Percentiles rank a stretch among this genome's conserved stretches.
These are phyloP conservation scores for Suillus luteus DNA, from an alignment of 768 basidiomycete species.

Conservation along the genomic window DNA sequence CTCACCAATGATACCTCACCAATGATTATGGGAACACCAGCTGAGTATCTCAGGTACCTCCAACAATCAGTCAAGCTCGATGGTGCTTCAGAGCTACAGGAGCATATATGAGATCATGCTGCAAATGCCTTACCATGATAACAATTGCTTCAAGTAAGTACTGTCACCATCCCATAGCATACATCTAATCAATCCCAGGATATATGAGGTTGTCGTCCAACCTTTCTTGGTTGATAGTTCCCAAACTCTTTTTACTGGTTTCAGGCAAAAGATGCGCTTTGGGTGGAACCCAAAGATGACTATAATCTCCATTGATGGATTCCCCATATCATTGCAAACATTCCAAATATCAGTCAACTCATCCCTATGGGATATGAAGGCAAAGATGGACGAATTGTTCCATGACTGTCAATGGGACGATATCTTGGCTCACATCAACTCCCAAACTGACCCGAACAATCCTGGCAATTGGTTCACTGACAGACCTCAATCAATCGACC, in stretches of 20 bases:
- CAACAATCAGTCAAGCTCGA: not conserved
- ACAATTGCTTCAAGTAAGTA: too few species aligned
- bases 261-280: not conserved
- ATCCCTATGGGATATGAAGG: not conserved
- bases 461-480: not conserved
- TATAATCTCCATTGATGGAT: not conserved
- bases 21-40: slow-evolving; percentile 8
- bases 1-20: not conserved
- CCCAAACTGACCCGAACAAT: not conserved
- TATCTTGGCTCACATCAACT: not conserved
- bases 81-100: not conserved
- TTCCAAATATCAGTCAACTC: not conserved
- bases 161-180: too few species aligned
- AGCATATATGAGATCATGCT: too few species aligned
- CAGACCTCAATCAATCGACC: not conserved
- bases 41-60: not conserved
- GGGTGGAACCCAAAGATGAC: not conserved
- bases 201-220: too few species aligned
- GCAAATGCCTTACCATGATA: too few species aligned
- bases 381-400: not conserved
- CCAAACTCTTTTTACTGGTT: too few species aligned
- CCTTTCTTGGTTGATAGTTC: too few species aligned
- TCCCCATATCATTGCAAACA: not conserved
- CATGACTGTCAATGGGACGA: not conserved
- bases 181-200: too few species aligned